These are phyloP conservation scores for Phytophthora cajani DNA, from an alignment of 352 stramenopile species.

Conservation along the genomic window DNA sequence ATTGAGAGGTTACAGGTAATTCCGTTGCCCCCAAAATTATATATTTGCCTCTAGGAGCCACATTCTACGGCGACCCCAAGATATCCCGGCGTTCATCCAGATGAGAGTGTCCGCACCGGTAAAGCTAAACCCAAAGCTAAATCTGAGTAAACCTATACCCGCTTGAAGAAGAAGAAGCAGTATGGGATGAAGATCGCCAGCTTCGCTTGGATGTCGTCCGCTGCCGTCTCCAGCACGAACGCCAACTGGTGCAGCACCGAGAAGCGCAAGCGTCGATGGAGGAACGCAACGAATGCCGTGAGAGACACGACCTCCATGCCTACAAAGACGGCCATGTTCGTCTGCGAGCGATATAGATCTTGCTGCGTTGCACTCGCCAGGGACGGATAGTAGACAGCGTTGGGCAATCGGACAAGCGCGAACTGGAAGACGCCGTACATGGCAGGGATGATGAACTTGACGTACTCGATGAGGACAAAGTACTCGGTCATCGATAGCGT, in stretches of 20 bases:
- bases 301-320: constrained; percentile 26
- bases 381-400: constrained; percentile 23
- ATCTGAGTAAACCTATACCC: too few relatives aligned
- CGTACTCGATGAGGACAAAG: constrained; percentile 36
- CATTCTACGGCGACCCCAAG: too few relatives aligned
- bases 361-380: constrained; percentile 2
- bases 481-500: constrained; percentile 30
- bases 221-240: constrained; percentile 37
- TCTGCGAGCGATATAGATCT: constrained; percentile 1
- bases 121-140: too few relatives aligned
- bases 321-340: constrained; percentile 31
- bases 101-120: too few relatives aligned
- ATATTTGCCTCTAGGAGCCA: too few relatives aligned
- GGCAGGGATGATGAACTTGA: constrained; percentile 37
- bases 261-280: constrained; percentile 22
- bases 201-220: constrained; percentile 30
- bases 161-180: constrained; percentile 41
- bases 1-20: too few relatives aligned
- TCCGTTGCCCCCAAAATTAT: too few relatives aligned
- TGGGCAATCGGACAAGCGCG: constrained; percentile 14
- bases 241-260: constrained; percentile 35
- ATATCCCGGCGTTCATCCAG: too few relatives aligned
- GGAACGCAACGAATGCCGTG: constrained; percentile 2
- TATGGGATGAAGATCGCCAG: constrained; percentile 35
- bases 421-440: constrained; percentile 33